Conservation (phyloP, 1,284 basidiomycete genomes). For the Retiboletus flavoniger region DNA sequence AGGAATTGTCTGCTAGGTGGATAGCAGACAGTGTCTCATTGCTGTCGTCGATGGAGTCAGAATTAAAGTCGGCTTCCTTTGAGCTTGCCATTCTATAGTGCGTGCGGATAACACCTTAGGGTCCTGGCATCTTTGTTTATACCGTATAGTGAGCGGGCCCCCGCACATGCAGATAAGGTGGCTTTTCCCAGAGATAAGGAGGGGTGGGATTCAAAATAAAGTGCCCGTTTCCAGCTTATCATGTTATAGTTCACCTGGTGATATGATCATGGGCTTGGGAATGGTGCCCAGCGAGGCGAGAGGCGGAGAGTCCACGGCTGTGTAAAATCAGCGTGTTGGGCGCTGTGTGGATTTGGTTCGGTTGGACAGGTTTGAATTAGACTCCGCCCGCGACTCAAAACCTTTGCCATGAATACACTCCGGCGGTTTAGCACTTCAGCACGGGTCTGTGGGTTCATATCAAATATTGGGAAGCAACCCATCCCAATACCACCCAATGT, state of each 20-base stretch:
- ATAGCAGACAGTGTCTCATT: constrained; percentile 5
- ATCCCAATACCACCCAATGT: constrained; percentile 72
- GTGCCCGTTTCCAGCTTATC: not conserved
- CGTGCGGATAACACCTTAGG: not conserved
- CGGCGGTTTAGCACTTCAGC: constrained; percentile 50
- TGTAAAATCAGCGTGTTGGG: too few species aligned
- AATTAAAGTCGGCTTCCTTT: not conserved
- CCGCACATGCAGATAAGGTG: not conserved
- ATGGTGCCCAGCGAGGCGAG: not conserved
- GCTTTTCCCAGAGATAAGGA: constrained; percentile 4
- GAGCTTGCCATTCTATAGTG: constrained; percentile 2
- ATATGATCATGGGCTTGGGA: not conserved
- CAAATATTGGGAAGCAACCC: constrained; percentile 82
- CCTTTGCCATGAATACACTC: constrained; percentile 31
- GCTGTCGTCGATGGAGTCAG: not conserved
- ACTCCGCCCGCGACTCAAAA: constrained; percentile 11
- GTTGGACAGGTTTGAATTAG: too few species aligned
- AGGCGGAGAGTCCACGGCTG: too few species aligned
- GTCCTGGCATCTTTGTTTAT: not conserved
- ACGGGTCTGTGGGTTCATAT: constrained; percentile 41
- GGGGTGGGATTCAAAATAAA: not conserved
- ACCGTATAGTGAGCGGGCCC: not conserved
- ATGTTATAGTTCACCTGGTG: not conserved
- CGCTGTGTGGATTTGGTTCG: not conserved
- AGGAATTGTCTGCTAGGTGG: constrained; percentile 44